Percentiles rank a stretch among this genome's conserved stretches.
Conservation (phyloP, 108 stramenopile species). For the Conticribra weissflogii region DNA sequence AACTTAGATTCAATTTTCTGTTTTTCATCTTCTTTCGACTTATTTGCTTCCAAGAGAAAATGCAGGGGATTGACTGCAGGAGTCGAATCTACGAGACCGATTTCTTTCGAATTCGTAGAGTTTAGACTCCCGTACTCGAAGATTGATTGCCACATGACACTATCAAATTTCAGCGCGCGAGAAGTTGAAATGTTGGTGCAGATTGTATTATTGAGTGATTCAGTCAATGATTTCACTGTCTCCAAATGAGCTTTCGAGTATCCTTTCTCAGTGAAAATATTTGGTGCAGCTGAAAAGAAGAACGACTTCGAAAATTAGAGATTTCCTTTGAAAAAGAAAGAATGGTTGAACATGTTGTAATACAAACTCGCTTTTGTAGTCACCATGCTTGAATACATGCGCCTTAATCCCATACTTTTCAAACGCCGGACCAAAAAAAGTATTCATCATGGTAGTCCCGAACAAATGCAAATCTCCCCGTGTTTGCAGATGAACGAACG, state of each 20-base stretch:
- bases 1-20: conserved; percentile 35
- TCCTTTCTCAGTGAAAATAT: conserved; percentile 59
- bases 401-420: conserved; percentile 72
- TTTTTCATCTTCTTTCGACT: conserved; percentile 19
- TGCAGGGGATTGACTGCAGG: conserved; percentile 58
- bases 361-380: conserved; percentile 76
- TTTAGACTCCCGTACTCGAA: conserved; percentile 70
- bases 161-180: conserved; percentile 42
- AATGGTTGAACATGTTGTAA: too few species aligned
- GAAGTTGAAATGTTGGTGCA: conserved; percentile 55
- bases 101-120: conserved; percentile 55
- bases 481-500: conserved; percentile 65
- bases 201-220: conserved; percentile 56
- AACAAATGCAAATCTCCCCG: conserved; percentile 68
- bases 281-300: conserved; percentile 54
- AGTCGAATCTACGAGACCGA: conserved; percentile 69
- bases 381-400: conserved; percentile 82
- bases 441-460: conserved; percentile 51
- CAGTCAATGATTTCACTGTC: conserved; percentile 45
- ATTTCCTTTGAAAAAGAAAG: too few species aligned
- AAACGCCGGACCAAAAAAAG: conserved; percentile 59
- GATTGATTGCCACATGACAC: conserved; percentile 68
- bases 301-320: not conserved
- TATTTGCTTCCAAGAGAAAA: conserved; percentile 53
- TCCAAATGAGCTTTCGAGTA: conserved; percentile 65